A percentile compares a stretch with the other conserved stretches of the same genome.
Conservation (phyloP, 208 protist species). For the Acanthamoeba quina region DNA sequence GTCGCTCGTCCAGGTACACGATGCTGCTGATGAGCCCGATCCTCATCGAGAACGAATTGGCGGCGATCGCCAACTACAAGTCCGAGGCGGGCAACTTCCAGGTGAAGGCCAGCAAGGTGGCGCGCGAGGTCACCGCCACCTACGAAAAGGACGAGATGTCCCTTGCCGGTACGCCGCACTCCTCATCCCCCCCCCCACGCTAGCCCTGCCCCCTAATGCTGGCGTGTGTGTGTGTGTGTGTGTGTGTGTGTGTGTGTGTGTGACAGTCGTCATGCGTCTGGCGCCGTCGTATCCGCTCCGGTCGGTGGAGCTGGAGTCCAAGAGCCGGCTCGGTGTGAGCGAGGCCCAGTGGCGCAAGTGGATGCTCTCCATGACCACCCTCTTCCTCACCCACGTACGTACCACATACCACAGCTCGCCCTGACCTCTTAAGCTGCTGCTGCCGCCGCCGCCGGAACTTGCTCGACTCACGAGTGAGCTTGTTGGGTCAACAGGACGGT, state of each 20-base stretch:
- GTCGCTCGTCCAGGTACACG: constrained; percentile 24
- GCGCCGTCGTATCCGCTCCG: constrained; percentile 51
- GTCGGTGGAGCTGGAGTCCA: constrained; percentile 68
- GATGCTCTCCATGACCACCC: constrained; percentile 74
- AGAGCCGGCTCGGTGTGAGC: constrained; percentile 59
- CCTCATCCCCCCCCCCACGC: too few relatives aligned
- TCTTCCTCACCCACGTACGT: constrained; percentile 71
- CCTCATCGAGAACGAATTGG: constrained; percentile 71
- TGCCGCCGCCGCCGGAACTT: too few relatives aligned
- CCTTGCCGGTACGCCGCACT: not conserved
- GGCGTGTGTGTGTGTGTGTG: not conserved
- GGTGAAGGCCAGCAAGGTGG: constrained; percentile 64
- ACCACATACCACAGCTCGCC: not conserved
- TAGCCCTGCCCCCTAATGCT: not conserved
- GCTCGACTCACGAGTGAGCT: not conserved
- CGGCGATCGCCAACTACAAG: constrained; percentile 45
- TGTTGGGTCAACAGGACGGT: not conserved
- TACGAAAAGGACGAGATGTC: constrained; percentile 73
- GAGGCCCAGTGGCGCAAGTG: constrained; percentile 73
- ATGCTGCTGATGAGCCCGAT: constrained; percentile 49
- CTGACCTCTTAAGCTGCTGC: too few relatives aligned
- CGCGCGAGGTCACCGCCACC: constrained; percentile 61
- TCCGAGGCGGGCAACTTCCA: constrained; percentile 48
- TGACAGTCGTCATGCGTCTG: constrained; percentile 64
- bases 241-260: not conserved